Evolutionary conservation across 2,329 filamentous ascomycete genomes (phyloP), one percentile per base, ranked within the genome.

Genomic region (Xylariales sp.): DNA sequence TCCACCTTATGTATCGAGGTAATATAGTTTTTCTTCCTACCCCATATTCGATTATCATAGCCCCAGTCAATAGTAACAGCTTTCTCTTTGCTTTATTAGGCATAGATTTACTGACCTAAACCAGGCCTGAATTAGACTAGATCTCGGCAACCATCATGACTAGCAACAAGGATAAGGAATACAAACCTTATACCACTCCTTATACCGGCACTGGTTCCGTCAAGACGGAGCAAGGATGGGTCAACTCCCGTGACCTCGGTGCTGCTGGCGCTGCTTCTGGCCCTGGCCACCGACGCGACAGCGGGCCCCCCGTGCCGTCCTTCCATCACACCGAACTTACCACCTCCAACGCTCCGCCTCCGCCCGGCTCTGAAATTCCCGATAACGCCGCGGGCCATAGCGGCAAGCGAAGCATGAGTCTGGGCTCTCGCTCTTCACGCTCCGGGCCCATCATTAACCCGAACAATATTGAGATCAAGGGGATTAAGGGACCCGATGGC

Each of bases 391-490:
- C 23, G 4, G 30, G 30, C 4, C 53, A 57, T 6, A 23, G 46
- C 14, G 28, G 62, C 5, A 59, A 48, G 54, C 64, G 55, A 55
- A 63, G 57, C 58, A 12, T 57, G 43, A 58, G 52, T 49, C 45
- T 62, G 1, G 3, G 49, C 43, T 59, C 23, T 46, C 60, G 67
- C 39, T 7, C 79, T 32, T 63, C 55, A 18, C 85, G 76, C 2
- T 76, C 77, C 16, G 78, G 77, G 63, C 84, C 82, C 48, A 77
- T 72, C 48, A 77, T 72, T 43, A 14, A 84, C 82, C 23, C 84
- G 69, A 3, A 77, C 79, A 78, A 82, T 85, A 54, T 74, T 69
- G 39, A 85, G 80, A n/a, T 83, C 74, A 12, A 81, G 79, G 62
- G 80, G 76, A 53, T 78, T 70, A 1, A 85, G 79, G 0, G 86